phyloP scores from a whole-genome alignment of 495 filamentous ascomycete genomes.

The Penicillium parvum region DNA sequence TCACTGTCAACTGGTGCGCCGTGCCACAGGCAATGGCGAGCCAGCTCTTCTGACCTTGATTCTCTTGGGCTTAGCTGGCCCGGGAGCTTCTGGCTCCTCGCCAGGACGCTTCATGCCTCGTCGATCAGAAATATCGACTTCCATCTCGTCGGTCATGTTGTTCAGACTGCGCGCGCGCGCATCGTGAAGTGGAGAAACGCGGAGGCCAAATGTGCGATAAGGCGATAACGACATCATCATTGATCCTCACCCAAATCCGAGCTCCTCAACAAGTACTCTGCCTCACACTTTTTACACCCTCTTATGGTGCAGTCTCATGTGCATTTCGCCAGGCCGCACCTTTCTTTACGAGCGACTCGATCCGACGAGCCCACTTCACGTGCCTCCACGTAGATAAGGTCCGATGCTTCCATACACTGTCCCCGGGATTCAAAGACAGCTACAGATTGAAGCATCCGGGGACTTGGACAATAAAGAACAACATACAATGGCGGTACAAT shows the following conservation, averaged over 20 bases:
- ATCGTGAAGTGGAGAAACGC: constrained; percentile 17
- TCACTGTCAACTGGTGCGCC: not conserved
- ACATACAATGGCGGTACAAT: too few relatives aligned
- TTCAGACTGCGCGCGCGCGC: constrained; percentile 3
- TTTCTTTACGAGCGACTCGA: too few relatives aligned
- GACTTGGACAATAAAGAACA: too few relatives aligned
- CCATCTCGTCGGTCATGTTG: constrained; percentile 46
- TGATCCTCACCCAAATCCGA: too few relatives aligned
- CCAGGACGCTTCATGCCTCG: constrained; percentile 64
- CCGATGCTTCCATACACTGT: too few relatives aligned
- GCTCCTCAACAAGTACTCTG: too few relatives aligned
- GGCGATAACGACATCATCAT: constrained; percentile 11
- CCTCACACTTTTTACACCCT: constrained; percentile 3
- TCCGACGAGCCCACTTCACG: too few relatives aligned
- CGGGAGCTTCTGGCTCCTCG: constrained; percentile 36
- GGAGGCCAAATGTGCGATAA: constrained; percentile 18
- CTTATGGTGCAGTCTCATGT: too few relatives aligned
- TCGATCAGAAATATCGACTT: constrained; percentile 35
- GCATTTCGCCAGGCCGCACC: too few relatives aligned
- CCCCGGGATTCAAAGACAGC: too few relatives aligned
- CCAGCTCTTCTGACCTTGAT: constrained; percentile 50
- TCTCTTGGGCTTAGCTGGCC: constrained; percentile 52
- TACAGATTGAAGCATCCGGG: too few relatives aligned
- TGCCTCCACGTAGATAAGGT: too few relatives aligned
- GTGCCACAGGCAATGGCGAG: not conserved